Conservation (phyloP, 2,329 filamentous ascomycete genomes). For the Sporothrix luriei region DNA sequence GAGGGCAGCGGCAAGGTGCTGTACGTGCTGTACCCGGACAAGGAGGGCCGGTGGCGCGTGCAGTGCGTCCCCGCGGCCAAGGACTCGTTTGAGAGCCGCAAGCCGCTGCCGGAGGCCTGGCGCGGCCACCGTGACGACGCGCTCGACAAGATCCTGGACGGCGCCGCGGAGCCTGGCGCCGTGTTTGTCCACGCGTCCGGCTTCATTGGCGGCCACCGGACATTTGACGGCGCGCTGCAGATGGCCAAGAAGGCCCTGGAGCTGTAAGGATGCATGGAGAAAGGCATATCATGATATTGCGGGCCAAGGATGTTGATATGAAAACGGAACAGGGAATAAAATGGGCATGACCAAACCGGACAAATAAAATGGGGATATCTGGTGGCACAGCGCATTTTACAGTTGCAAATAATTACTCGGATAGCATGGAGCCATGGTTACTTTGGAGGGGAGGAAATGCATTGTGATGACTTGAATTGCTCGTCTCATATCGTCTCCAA, state of each 20-base stretch:
- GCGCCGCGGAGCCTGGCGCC: conserved; percentile 67
- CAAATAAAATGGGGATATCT: neutral
- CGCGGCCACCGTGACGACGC: conserved; percentile 85
- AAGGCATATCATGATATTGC: neutral
- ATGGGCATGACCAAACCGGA: conserved; percentile 1
- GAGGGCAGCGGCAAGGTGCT: conserved; percentile 80
- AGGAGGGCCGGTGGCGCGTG: conserved; percentile 86
- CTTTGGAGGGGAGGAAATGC: no score
- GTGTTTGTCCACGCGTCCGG: conserved; percentile 94
- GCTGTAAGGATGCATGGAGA: conserved; percentile 37
- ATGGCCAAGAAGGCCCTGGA: conserved; percentile 80
- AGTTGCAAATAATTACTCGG: neutral
- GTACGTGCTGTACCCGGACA: conserved; percentile 79
- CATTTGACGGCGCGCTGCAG: conserved; percentile 79
- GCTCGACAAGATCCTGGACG: conserved; percentile 69
- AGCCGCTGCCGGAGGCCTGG: conserved; percentile 88
- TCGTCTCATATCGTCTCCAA: conserved; percentile 1
- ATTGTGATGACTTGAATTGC: neutral
- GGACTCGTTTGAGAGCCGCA: conserved; percentile 88
- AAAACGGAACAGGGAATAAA: conserved; percentile 2
- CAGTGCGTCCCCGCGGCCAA: conserved; percentile 85
- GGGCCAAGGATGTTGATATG: neutral
- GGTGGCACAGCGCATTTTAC: neutral
- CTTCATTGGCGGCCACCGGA: conserved; percentile 95
- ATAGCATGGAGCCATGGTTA: neutral